Conservation (phyloP, 2,329 filamentous ascomycete genomes). For the Amesomyces nigricolor region DNA sequence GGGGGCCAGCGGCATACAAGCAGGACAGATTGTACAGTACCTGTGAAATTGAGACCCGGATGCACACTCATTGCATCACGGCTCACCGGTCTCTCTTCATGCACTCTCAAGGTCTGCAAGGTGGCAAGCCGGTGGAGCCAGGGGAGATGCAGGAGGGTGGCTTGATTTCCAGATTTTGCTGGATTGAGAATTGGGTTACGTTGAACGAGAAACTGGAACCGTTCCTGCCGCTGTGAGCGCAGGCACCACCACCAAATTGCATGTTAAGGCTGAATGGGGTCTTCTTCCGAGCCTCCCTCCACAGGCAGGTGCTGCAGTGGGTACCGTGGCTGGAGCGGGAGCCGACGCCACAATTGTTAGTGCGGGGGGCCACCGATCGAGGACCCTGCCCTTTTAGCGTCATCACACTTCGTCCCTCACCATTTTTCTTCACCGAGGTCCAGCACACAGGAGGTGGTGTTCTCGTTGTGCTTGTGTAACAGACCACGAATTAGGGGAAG, state of each 20-base stretch:
- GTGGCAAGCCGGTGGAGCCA: slow-evolving; percentile 9
- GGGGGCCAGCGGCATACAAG: slow-evolving; percentile 2
- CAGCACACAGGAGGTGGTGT: not conserved
- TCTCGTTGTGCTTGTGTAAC: slow-evolving; percentile 4
- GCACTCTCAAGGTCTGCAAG: not conserved
- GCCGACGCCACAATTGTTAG: slow-evolving; percentile 15
- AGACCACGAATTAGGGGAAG: not conserved
- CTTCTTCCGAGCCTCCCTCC: slow-evolving; percentile 16
- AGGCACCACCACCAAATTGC: slow-evolving; percentile 10
- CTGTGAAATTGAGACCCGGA: not conserved
- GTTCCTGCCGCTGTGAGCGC: not conserved
- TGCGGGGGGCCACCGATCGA: slow-evolving; percentile 12
- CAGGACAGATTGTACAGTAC: slow-evolving; percentile 6
- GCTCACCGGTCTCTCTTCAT: slow-evolving; percentile 15
- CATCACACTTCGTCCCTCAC: not conserved
- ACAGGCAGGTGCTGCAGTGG: slow-evolving; percentile 5
- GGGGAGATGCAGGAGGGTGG: slow-evolving; percentile 12
- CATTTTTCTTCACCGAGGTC: not conserved
- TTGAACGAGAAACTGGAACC: slow-evolving; percentile 4
- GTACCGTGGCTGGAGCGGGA: slow-evolving; percentile 10
- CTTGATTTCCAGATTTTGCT: not conserved
- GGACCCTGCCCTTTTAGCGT: too few species aligned
- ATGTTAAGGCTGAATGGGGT: slow-evolving; percentile 18
- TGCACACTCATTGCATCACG: slow-evolving; percentile 4
- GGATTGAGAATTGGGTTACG: not conserved